These are phyloP conservation scores for Cyclospora cayetanensis DNA, from an alignment of 169 alveolate species.

Conservation along the genomic window DNA sequence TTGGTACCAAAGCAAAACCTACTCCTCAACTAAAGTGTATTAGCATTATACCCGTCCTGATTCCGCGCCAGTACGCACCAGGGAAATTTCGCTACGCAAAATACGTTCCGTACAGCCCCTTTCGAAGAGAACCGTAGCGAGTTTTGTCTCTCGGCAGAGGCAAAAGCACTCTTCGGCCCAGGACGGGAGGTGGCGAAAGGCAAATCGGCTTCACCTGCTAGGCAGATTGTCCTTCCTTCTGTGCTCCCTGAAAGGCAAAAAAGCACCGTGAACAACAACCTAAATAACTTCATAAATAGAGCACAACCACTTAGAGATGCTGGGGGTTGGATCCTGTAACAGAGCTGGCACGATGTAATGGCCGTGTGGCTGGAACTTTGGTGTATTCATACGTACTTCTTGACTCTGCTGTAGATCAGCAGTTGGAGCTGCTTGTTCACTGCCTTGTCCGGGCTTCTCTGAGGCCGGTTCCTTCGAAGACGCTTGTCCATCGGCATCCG, in stretches of 20 bases:
- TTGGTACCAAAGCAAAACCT: constrained; percentile 41
- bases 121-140: neutral
- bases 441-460: neutral
- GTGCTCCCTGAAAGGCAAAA: constrained; percentile 2
- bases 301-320: too few species aligned
- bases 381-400: neutral
- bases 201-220: neutral
- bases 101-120: neutral
- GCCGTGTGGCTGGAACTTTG: neutral
- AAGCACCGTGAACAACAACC: too few species aligned
- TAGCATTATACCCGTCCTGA: constrained; percentile 1
- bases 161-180: neutral
- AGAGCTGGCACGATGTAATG: neutral
- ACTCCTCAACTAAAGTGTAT: neutral
- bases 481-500: constrained; percentile 42
- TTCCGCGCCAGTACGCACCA: neutral
- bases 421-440: neutral
- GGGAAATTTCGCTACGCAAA: neutral
- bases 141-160: neutral
- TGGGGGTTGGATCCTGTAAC: neutral
- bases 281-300: too few species aligned
- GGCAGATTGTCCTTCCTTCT: neutral
- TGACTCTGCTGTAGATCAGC: neutral
- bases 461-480: neutral
- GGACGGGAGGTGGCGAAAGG: neutral